These are phyloP conservation scores for Elasticomyces elasticus DNA, from an alignment of 495 filamentous ascomycete genomes.

Conservation along the genomic window DNA sequence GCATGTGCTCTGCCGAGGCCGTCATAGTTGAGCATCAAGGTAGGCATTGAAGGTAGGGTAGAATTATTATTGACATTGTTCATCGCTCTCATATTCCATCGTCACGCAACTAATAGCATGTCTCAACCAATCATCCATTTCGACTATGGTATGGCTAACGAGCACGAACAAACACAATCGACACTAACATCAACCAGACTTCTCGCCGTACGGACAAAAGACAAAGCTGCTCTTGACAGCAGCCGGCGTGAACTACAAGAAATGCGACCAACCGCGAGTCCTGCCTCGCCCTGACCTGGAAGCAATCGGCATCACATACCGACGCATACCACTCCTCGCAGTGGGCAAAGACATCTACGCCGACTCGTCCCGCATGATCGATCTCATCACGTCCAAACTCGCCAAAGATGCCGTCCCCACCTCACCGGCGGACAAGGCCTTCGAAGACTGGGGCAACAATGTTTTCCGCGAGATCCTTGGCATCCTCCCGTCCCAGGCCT, in stretches of 20 bases:
- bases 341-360: constrained; percentile 31
- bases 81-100: not conserved
- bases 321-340: constrained; percentile 30
- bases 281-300: constrained; percentile 25
- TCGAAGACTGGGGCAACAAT: constrained; percentile 14
- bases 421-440: constrained; percentile 15
- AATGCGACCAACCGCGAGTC: constrained; percentile 20
- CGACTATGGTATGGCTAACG: constrained; percentile 16
- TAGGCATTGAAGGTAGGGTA: not conserved
- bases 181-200: constrained; percentile 4
- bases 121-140: constrained; percentile 16
- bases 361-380: constrained; percentile 28
- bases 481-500: constrained; percentile 4
- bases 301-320: constrained; percentile 27
- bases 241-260: constrained; percentile 7
- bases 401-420: constrained; percentile 3
- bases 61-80: not conserved
- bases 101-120: constrained; percentile 3
- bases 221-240: constrained; percentile 17
- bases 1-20: not conserved
- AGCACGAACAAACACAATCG: not conserved
- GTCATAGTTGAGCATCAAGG: not conserved
- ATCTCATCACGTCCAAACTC: constrained; percentile 18
- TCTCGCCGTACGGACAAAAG: constrained; percentile 24
- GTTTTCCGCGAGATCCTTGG: constrained; percentile 13